A percentile compares a stretch with the other conserved stretches of the same genome.
Conservation (phyloP, 1,139 yeast genomes). For the Debaryomyces fabryi region DNA sequence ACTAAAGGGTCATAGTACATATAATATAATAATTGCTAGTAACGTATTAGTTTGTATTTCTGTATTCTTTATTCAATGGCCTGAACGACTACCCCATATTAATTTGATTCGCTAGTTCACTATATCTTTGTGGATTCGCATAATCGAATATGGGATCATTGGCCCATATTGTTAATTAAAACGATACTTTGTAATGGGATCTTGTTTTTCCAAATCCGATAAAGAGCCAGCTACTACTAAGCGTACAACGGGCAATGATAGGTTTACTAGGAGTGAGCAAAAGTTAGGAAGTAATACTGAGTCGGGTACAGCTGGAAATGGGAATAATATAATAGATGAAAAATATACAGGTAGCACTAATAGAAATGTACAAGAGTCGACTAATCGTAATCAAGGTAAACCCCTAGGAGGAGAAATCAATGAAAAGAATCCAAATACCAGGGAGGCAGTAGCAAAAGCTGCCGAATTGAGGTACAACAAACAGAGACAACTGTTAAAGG, state of each 20-base stretch:
- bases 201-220: slow-evolving; percentile 21
- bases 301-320: background rate
- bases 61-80: background rate
- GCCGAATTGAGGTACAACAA: slow-evolving; percentile 36
- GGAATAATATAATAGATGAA: background rate
- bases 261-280: slow-evolving; percentile 8
- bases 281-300: slow-evolving; percentile 6
- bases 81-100: background rate
- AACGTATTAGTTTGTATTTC: background rate
- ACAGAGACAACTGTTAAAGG: slow-evolving; percentile 27
- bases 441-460: slow-evolving; percentile 40
- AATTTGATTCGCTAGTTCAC: background rate
- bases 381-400: slow-evolving; percentile 4
- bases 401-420: slow-evolving; percentile 8
- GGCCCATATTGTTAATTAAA: background rate
- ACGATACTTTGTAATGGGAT: slow-evolving; percentile 18
- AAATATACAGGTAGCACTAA: background rate
- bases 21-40: background rate
- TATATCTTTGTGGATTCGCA: slow-evolving; percentile 6
- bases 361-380: background rate
- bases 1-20: background rate
- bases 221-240: slow-evolving; percentile 6
- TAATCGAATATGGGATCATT: background rate
- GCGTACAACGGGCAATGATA: slow-evolving; percentile 5
- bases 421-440: slow-evolving; percentile 12